Conservation (phyloP, 139 green algal genomes). For the Asterochloris erici region DNA sequence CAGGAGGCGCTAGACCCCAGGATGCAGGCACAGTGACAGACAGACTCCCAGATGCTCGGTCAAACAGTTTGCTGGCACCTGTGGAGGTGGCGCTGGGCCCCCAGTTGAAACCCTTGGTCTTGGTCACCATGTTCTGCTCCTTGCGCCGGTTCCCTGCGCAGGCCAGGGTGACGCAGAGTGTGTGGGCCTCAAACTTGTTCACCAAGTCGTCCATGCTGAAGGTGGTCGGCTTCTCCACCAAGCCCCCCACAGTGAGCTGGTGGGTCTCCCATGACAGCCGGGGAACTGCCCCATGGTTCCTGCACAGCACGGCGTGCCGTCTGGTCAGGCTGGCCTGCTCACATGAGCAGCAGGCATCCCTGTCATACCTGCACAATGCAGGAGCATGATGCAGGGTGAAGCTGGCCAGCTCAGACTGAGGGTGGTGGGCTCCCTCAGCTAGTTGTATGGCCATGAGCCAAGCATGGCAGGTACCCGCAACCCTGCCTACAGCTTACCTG, state of each 20-base stretch:
- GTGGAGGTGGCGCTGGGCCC: slow-evolving; percentile 39
- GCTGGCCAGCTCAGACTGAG: neutral
- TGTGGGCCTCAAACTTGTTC: slow-evolving; percentile 67
- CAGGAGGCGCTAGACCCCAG: too few species aligned
- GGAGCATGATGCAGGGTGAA: neutral
- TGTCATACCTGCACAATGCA: neutral
- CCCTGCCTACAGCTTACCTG: slow-evolving; percentile 3
- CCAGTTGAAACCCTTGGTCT: slow-evolving; percentile 96
- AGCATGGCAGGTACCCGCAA: neutral
- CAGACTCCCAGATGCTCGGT: too few species aligned
- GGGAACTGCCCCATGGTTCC: slow-evolving; percentile 92
- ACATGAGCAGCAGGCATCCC: neutral
- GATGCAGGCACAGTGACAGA: too few species aligned
- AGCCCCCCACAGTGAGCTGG: slow-evolving; percentile 70
- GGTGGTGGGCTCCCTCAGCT: neutral
- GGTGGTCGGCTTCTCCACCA: slow-evolving; percentile 63
- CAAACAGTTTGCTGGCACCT: neutral
- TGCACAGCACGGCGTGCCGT: neutral
- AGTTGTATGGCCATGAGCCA: neutral
- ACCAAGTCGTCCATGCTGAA: slow-evolving; percentile 92
- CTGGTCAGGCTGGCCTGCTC: neutral
- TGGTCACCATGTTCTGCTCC: slow-evolving; percentile 98
- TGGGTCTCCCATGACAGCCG: slow-evolving; percentile 47
- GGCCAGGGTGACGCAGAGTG: slow-evolving; percentile 61
- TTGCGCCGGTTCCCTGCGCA: slow-evolving; percentile 90